These are phyloP conservation scores for Penicillium sp. DNA, from an alignment of 2,329 filamentous ascomycete species.

Conservation along the genomic window DNA sequence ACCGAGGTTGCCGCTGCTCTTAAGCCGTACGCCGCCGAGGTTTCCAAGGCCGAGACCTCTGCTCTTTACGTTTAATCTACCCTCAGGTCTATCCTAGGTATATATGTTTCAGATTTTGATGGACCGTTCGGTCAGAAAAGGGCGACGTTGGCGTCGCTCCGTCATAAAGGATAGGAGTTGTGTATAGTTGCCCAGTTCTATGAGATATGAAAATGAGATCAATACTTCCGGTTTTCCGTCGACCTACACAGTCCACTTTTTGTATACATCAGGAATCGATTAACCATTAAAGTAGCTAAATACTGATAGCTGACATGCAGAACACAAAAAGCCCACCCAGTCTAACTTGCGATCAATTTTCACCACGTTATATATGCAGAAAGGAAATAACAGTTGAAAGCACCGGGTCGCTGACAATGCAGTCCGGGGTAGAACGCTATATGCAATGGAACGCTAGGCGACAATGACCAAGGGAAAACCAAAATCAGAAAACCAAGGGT, in stretches of 20 bases:
- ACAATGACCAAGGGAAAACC: background rate
- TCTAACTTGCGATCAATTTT: background rate
- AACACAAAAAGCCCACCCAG: background rate
- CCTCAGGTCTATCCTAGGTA: background rate
- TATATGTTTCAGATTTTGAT: background rate
- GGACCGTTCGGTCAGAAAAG: background rate
- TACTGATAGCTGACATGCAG: background rate
- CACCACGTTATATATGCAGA: background rate
- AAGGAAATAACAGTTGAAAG: background rate
- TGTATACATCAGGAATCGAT: background rate
- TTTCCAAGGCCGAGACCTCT: constrained; percentile 39
- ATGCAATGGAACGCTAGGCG: background rate
- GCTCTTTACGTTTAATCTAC: constrained; percentile 42
- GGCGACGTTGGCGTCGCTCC: background rate
- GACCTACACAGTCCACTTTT: background rate
- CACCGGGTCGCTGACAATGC: background rate
- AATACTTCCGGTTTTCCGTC: constrained; percentile 1
- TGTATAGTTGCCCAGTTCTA: constrained; percentile 16
- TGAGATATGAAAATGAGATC: constrained; percentile 19
- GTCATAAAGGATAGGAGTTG: constrained; percentile 18
- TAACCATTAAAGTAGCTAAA: background rate
- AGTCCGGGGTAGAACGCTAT: background rate
- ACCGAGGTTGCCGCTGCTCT: constrained; percentile 52
- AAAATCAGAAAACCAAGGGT: constrained; percentile 1
- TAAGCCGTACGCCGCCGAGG: constrained; percentile 46